These are phyloP conservation scores for Lodderomyces orthopsilosis DNA, from an alignment of 1,139 yeast species.

Conservation along the genomic window DNA sequence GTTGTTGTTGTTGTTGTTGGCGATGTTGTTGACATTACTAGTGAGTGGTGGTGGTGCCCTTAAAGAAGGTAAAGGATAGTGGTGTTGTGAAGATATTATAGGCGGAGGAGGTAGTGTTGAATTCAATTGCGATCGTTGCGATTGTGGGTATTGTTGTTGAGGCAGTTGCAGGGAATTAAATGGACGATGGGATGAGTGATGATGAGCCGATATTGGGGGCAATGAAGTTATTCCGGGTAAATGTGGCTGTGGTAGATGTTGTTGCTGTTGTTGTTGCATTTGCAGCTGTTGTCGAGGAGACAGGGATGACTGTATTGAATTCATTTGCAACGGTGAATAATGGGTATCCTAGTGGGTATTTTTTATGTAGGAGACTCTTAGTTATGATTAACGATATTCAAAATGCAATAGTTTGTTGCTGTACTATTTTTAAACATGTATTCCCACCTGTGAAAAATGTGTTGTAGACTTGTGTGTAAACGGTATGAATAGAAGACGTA, in stretches of 20 bases:
- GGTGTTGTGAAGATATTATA: constrained; percentile 6
- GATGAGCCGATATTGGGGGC: constrained; percentile 3
- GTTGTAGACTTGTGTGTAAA: too few species aligned
- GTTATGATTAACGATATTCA: too few species aligned
- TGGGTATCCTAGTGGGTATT: too few species aligned
- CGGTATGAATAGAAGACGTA: too few species aligned
- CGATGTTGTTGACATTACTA: not conserved
- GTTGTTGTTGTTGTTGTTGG: not conserved
- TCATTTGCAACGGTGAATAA: not conserved
- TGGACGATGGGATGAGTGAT: not conserved
- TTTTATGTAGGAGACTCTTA: too few species aligned
- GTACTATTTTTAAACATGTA: too few species aligned
- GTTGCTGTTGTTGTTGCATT: constrained; percentile 5
- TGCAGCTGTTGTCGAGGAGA: not conserved
- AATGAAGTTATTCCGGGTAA: constrained; percentile 3
- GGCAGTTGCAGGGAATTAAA: not conserved
- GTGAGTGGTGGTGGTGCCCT: constrained; percentile 11
- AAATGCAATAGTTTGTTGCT: too few species aligned
- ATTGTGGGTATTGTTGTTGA: constrained; percentile 4
- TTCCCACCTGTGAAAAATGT: too few species aligned
- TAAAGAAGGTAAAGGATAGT: constrained; percentile 10
- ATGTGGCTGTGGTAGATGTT: constrained; percentile 5
- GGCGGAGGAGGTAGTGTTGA: constrained; percentile 4
- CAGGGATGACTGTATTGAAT: not conserved
- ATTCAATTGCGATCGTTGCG: not conserved